Evolutionary conservation across 208 protist species (phyloP), one percentile per base, ranked within the genome.

Genomic region (Leishmania gerbilli): DNA sequence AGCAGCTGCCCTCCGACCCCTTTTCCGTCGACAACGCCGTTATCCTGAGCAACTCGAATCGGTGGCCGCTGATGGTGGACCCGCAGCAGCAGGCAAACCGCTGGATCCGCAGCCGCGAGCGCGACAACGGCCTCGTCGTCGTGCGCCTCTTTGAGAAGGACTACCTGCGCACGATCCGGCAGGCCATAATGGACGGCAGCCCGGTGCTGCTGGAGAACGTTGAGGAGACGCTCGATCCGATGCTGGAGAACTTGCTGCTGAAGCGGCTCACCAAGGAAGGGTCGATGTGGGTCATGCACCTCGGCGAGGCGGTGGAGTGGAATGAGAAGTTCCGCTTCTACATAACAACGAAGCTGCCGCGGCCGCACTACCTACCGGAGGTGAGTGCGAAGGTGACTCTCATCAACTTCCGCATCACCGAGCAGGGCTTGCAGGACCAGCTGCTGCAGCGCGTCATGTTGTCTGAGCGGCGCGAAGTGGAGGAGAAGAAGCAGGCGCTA

Each of bases 361-460:
- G 99, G 69, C 99, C 99, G 67, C 96, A 99, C 90, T 99, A 99
- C 88, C 91, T 96, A 27, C 99, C 99, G 6, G 99, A 99, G 91
- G 92, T 98, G 65, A 97, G 93, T 42, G 98, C 98, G 49, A 99
- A 99, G 89, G 97, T 99, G 45, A 98, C 95, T 15, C 88, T 99
- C 53, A 94, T 99, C 76, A 99, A 99, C 90, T 99, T 99, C 79
- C 98, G 97, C 89, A 99, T 99, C 79, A 99, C 99, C 11, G 93
- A 97, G 83, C 88, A 95, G 31, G 99, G 99, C 49, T 87, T 99
- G 77, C 93, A 98, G 84, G 98, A 99, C 78, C 98, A 99, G 89
- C 86, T 99, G 49, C 90, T 99, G 74, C 95, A 95, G 84, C 94
- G 95, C 55, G 97, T 99, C 40, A 99, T 99, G 90, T 90, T 97